Percentiles rank a stretch among this genome's conserved stretches.
Evolutionary conservation across 2,329 filamentous ascomycete genomes (phyloP).

Genomic region (Verticillium zaregamsianum): DNA sequence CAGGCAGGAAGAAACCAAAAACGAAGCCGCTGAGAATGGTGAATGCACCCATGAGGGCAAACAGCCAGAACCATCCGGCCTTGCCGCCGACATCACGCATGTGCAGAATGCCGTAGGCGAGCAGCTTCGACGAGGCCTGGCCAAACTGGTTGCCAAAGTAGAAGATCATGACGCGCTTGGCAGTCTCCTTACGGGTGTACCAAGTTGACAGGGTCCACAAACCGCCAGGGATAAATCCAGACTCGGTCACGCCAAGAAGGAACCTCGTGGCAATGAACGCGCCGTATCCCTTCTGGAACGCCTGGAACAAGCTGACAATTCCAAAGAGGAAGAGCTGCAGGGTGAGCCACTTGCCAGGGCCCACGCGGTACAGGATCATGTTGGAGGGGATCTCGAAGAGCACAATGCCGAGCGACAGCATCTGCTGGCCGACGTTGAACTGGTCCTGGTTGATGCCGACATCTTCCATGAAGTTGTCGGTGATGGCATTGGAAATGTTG

Average conservation of each 20-base stretch:
- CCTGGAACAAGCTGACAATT: conserved; percentile 49
- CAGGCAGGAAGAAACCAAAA: conserved; percentile 37
- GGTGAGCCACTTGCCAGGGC: conserved; percentile 49
- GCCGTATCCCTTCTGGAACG: conserved; percentile 42
- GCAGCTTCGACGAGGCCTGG: conserved; percentile 33
- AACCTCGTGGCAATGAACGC: conserved; percentile 46
- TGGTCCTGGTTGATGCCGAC: conserved; percentile 44
- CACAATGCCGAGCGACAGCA: conserved; percentile 45
- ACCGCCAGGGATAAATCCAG: conserved; percentile 50
- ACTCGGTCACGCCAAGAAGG: conserved; percentile 48
- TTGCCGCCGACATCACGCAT: conserved; percentile 42
- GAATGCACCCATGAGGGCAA: conserved; percentile 47
- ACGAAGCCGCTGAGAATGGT: conserved; percentile 40
- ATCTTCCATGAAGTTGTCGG: conserved; percentile 42
- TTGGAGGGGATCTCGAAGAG: conserved; percentile 42
- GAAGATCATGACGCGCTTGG: conserved; percentile 49
- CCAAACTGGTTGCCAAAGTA: conserved; percentile 53
- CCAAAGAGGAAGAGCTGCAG: conserved; percentile 50
- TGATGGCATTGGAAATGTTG: conserved; percentile 30
- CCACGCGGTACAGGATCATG: conserved; percentile 40
- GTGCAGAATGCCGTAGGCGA: conserved; percentile 43
- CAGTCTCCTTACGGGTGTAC: conserved; percentile 49
- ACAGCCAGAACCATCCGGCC: conserved; percentile 55
- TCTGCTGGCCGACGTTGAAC: conserved; percentile 47
- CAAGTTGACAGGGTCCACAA: conserved; percentile 49